Evolutionary conservation across 192 early-diverging fungal species (phyloP), one percentile per base, ranked within the genome.

Genomic region (Coemansia sp.): DNA sequence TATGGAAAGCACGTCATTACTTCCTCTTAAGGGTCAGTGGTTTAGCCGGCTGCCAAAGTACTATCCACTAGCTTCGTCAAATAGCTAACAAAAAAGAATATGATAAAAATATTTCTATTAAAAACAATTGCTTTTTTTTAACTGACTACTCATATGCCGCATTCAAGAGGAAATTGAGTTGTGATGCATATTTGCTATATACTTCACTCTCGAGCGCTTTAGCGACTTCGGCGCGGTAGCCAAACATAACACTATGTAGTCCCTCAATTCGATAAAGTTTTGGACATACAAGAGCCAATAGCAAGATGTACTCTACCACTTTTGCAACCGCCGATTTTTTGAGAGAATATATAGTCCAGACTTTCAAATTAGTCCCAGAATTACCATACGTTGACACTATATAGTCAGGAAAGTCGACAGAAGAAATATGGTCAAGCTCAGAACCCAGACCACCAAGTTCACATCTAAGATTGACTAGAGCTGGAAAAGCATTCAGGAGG

Each of bases 21-120:
- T 11, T 13, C 49, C n/a, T 15, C 24, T 52, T 11, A 66, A 54
- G 33, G 74, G 67, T 3, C 68, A 63, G 49, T 81, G 79, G 79
- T 81, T 76, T 64, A 63, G 68, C 3, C 79, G 79, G 4, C 65
- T 81, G 41, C 79, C 79, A 16, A 81, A 81, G 22, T 76, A 81
- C 62, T 65, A 71, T 66, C 65, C 40, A 33, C 31, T 47, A 33
- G 65, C 43, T 3, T 49, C 44, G 29, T 16, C 43, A 33, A 13
- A 57, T 12, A 60, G 57, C 15, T 12, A 3, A 34, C 20, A 64
- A 47, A 47, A 29, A 29, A 29, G 29, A 47, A 47, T 47, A 47
- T 40, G 47, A 15, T 27, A 44, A 71, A 15, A 46, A 8, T 55
- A 38, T 20, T 40, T 18, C 16, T 47, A 51, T 51, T 27, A 51